A percentile compares a stretch with the other conserved stretches of the same genome.
These are phyloP conservation scores for Rhinocladiella mackenziei DNA, from an alignment of 2,329 filamentous ascomycete species.

Conservation along the genomic window DNA sequence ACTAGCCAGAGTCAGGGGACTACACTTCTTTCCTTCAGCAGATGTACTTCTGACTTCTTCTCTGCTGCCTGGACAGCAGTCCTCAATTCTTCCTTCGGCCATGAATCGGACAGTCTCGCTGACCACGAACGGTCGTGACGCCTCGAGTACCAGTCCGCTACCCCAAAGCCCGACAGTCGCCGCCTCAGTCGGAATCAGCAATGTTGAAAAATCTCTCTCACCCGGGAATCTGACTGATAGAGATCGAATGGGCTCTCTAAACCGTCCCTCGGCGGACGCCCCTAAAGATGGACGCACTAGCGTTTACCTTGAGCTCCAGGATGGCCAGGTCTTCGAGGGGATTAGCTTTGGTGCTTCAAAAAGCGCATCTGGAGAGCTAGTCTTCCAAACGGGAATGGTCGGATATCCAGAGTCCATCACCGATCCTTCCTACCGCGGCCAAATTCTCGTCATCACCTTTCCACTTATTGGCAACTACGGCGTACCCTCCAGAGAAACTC, in stretches of 20 bases:
- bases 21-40: conserved; percentile 6
- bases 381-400: conserved; percentile 99
- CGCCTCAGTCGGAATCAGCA: conserved; percentile 36
- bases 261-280: conserved; percentile 58
- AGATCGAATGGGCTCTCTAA: conserved; percentile 33
- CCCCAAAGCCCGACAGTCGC: conserved; percentile 41
- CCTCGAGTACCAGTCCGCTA: conserved; percentile 26
- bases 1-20: conserved; percentile 3
- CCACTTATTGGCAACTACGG: conserved; percentile 96
- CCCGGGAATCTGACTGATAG: conserved; percentile 8
- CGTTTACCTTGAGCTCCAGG: conserved; percentile 86
- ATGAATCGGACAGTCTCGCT: conserved; percentile 16
- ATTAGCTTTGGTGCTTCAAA: conserved; percentile 95
- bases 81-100: conserved; percentile 5
- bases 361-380: conserved; percentile 91
- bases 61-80: conserved; percentile 19
- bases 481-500: conserved; percentile 78
- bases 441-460: conserved; percentile 95
- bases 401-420: conserved; percentile 95
- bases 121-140: conserved; percentile 9
- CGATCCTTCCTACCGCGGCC: conserved; percentile 81
- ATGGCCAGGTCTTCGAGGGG: conserved; percentile 86
- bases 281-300: conserved; percentile 54
- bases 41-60: conserved; percentile 17
- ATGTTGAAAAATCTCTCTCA: conserved; percentile 10